These are phyloP conservation scores for Phaseolus lunatus DNA, from an alignment of 306 rosid species.

Conservation along the genomic window DNA sequence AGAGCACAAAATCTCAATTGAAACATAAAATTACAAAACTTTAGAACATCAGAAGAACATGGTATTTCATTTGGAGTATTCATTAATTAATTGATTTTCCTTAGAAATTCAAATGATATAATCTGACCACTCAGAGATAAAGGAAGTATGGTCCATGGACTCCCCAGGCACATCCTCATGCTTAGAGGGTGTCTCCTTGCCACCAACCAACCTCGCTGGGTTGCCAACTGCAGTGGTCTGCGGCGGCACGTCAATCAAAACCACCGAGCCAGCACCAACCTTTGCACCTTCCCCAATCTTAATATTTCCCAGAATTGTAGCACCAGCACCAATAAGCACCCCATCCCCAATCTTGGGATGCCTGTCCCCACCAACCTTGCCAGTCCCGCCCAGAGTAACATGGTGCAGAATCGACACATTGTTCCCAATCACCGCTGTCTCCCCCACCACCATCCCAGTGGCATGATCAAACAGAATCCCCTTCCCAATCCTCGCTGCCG, in stretches of 20 bases:
- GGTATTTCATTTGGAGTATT: not conserved
- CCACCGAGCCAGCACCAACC: slow-evolving; percentile 94
- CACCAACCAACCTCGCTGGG: slow-evolving; percentile 91
- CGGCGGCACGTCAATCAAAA: slow-evolving; percentile 82
- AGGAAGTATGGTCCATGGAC: slow-evolving; percentile 96
- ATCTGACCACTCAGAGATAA: slow-evolving; percentile 94
- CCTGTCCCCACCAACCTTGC: slow-evolving; percentile 88
- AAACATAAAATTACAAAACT: not conserved
- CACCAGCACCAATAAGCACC: slow-evolving; percentile 94
- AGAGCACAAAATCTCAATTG: slow-evolving; percentile 12
- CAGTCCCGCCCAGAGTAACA: slow-evolving; percentile 94
- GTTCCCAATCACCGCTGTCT: slow-evolving; percentile 94
- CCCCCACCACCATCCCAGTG: slow-evolving; percentile 92
- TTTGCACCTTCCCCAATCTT: slow-evolving; percentile 92
- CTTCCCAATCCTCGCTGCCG: slow-evolving; percentile 85
- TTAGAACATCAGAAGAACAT: slow-evolving; percentile 22
- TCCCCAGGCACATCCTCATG: slow-evolving; percentile 92
- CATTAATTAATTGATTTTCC: not conserved
- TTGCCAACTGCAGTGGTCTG: slow-evolving; percentile 84
- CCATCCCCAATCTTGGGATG: slow-evolving; percentile 97
- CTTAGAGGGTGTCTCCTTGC: slow-evolving; percentile 79
- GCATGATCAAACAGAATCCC: slow-evolving; percentile 93
- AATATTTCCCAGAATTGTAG: slow-evolving; percentile 85
- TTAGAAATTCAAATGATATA: slow-evolving; percentile 61
- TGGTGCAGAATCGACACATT: slow-evolving; percentile 92